Conservation (phyloP, 192 early-diverging fungal genomes). For the Umbelopsis isabellina region DNA sequence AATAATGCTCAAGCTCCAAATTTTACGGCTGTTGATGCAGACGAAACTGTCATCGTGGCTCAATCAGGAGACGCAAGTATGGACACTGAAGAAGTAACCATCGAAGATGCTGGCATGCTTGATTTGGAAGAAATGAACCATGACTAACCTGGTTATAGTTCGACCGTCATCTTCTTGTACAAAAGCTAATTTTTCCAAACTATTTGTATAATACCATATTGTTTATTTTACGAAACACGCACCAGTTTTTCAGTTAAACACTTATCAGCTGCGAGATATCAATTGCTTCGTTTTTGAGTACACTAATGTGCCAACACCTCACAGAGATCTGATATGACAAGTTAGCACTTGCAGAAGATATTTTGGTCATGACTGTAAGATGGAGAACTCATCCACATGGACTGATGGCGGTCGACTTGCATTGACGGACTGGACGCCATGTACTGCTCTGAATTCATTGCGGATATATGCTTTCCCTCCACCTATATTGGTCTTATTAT, state of each 20-base stretch:
- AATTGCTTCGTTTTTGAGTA: too few species aligned
- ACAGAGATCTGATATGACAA: too few species aligned
- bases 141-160: not conserved
- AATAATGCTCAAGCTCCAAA: not conserved
- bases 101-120: not conserved
- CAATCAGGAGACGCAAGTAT: not conserved
- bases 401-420: constrained; percentile 42
- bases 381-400: constrained; percentile 40
- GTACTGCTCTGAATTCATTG: constrained; percentile 40
- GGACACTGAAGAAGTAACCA: not conserved
- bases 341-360: too few species aligned
- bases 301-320: too few species aligned
- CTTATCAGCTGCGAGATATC: too few species aligned
- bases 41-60: too few species aligned
- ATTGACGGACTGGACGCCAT: constrained; percentile 35
- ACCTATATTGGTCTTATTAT: constrained; percentile 33
- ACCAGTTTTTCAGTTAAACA: too few species aligned
- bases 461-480: constrained; percentile 39
- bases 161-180: not conserved
- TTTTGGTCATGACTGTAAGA: not conserved
- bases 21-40: not conserved
- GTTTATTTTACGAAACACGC: too few species aligned
- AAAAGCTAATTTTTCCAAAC: not conserved
- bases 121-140: not conserved
- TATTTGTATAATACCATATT: not conserved